Evolutionary conservation across 768 basidiomycete genomes (phyloP), one percentile per base, ranked within the genome.

Genomic region (Tulasnella sp.): DNA sequence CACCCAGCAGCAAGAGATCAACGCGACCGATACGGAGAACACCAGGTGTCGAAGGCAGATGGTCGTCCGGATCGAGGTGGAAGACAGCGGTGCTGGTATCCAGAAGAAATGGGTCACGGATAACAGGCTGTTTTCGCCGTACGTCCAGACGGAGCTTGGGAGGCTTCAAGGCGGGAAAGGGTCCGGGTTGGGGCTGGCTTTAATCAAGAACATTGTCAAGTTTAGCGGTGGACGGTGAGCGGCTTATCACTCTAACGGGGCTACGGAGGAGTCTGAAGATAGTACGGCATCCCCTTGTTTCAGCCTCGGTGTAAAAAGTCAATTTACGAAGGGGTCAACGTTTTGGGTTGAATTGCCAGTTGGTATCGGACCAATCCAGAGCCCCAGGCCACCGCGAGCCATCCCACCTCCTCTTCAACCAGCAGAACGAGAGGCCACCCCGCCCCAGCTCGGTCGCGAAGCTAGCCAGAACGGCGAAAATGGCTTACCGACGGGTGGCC

Each of bases 51-150:
- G 44, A 70, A 57, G 78, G 40, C 78, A 73, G n/a, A 83, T 85
- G 73, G 82, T 87, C 46, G 83, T 86, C 18, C 82, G 86, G 42
- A 84, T 87, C 32, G 86, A 86, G 77, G 82, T 87, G 6, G 82
- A 83, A 39, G 86, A 87, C 79, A 86, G 84, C 6, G 86, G 86
- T 74, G 85, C 85, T 11, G 86, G 86, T 1, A 82, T 87, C 20
- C 44, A 26, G 44, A 29, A 73, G 37, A 55, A 74, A 16, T n/a
- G 75, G 37, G 32, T 79, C 67, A 61, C 39, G 13, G 75, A 77
- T 39, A 77, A 77, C 40, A n/a, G 37, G 55, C 39, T 75, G n/a
- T 75, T 74, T 48, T 79, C 80, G 69, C 82, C 84, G 0, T 84
- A 83, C 76, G 82, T 82, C 6, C 86, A 86, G 77, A 86, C 86